phyloP scores from a whole-genome alignment of 805 yeast genomes.

The Ogataea sp. region DNA sequence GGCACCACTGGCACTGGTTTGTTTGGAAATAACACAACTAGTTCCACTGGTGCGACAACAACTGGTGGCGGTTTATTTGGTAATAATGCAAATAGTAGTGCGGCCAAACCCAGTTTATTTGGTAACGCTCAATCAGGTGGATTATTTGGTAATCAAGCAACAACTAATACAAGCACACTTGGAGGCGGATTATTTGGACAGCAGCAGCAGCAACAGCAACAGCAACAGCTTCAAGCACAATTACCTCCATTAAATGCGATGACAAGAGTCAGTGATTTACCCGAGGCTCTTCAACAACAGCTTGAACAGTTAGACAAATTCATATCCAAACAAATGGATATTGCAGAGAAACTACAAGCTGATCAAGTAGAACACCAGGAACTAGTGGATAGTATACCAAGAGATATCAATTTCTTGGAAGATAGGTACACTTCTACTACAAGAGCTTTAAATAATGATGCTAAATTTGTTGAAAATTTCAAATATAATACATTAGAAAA shows the following conservation, averaged over 20 bases:
- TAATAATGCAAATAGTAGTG: not conserved
- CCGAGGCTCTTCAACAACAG: slow-evolving; percentile 61
- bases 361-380: slow-evolving; percentile 56
- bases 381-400: slow-evolving; percentile 62
- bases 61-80: slow-evolving; percentile 20
- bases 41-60: not conserved
- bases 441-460: slow-evolving; percentile 49
- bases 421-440: slow-evolving; percentile 55
- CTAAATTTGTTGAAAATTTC: slow-evolving; percentile 36
- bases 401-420: slow-evolving; percentile 58
- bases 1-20: not conserved
- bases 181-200: slow-evolving; percentile 30
- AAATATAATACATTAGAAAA: slow-evolving; percentile 29
- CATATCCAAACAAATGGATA: slow-evolving; percentile 65
- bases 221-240: slow-evolving; percentile 34
- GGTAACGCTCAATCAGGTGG: slow-evolving; percentile 23
- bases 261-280: slow-evolving; percentile 69
- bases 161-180: slow-evolving; percentile 11
- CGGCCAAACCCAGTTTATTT: slow-evolving; percentile 22
- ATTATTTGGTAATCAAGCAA: slow-evolving; percentile 21
- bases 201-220: slow-evolving; percentile 34
- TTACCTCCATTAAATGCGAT: slow-evolving; percentile 53
- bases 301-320: slow-evolving; percentile 64
- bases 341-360: slow-evolving; percentile 58
- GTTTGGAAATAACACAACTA: slow-evolving; percentile 1